Evolutionary conservation across 345 rosid species (phyloP).

Genomic region (Salix dunnii): DNA sequence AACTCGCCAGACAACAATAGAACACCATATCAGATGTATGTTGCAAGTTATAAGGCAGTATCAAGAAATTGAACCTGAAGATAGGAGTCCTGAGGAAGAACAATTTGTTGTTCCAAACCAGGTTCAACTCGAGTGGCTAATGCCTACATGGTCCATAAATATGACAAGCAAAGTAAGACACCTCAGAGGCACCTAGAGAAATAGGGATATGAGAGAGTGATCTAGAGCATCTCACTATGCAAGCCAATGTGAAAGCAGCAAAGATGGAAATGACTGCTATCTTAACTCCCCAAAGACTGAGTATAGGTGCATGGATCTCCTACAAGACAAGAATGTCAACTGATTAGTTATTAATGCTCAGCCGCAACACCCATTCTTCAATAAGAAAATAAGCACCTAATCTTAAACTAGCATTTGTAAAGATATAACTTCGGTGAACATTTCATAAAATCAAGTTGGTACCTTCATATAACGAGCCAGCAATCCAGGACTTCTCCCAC

Average conservation of each 20-base stretch:
- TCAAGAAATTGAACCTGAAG: conserved; percentile 66
- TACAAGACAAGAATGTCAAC: conserved; percentile 26
- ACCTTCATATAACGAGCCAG: conserved; percentile 95
- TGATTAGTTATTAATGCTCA: conserved; percentile 3
- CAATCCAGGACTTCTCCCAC: conserved; percentile 61
- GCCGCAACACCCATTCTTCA: neutral
- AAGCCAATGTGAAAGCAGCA: conserved; percentile 68
- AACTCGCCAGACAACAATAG: conserved; percentile 20
- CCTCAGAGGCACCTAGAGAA: conserved; percentile 3
- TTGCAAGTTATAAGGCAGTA: neutral
- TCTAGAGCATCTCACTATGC: conserved; percentile 62
- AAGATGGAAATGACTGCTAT: conserved; percentile 65
- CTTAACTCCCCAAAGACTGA: conserved; percentile 79
- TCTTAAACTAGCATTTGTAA: neutral
- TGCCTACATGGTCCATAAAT: conserved; percentile 50
- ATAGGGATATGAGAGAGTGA: neutral
- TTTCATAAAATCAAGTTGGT: conserved; percentile 15
- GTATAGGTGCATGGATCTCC: conserved; percentile 87
- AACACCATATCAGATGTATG: conserved; percentile 1
- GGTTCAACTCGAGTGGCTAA: conserved; percentile 81
- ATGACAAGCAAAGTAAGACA: conserved; percentile 10
- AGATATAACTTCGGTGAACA: neutral
- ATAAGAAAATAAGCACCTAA: neutral
- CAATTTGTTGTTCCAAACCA: conserved; percentile 93
- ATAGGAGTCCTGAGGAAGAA: conserved; percentile 92